Conservation (phyloP, 768 basidiomycete genomes). For the Boletus eberwhitei region DNA sequence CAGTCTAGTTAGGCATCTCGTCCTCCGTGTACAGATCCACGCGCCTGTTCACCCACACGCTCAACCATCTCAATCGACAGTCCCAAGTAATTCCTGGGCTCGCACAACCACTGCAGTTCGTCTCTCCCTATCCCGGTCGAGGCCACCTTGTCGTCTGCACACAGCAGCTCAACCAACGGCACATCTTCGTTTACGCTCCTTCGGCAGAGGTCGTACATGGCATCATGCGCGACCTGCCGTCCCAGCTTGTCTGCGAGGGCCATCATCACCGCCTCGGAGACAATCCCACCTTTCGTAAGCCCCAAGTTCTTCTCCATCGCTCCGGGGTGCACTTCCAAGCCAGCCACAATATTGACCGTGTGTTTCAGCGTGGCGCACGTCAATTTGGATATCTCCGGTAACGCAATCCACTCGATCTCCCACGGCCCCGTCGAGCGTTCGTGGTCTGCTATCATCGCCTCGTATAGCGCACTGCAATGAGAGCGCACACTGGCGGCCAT, state of each 20-base stretch:
- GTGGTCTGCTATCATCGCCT: conserved; percentile 48
- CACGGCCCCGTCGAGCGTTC: conserved; percentile 48
- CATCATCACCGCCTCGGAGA: conserved; percentile 50
- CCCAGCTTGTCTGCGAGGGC: conserved; percentile 40
- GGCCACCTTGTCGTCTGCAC: conserved; percentile 26
- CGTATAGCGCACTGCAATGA: conserved; percentile 38
- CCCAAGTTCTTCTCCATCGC: conserved; percentile 40
- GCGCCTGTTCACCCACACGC: conserved; percentile 10
- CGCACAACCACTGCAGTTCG: conserved; percentile 33
- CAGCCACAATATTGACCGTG: conserved; percentile 34
- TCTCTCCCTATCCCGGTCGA: conserved; percentile 24
- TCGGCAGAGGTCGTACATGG: conserved; percentile 42
- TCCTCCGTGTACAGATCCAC: too few species aligned
- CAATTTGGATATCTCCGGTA: conserved; percentile 44
- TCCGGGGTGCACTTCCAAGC: conserved; percentile 39
- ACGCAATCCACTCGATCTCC: conserved; percentile 49
- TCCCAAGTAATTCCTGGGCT: conserved; percentile 40
- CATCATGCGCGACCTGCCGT: conserved; percentile 43
- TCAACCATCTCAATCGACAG: conserved; percentile 30
- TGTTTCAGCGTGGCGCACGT: conserved; percentile 39
- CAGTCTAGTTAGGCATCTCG: conserved; percentile 2
- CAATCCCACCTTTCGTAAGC: conserved; percentile 39
- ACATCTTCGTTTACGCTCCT: conserved; percentile 25
- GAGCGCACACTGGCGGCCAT: conserved; percentile 42
- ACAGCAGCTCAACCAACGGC: conserved; percentile 34